phyloP scores from a whole-genome alignment of 176 grass and related monocot genomes.

The Oryza meridionalis region DNA sequence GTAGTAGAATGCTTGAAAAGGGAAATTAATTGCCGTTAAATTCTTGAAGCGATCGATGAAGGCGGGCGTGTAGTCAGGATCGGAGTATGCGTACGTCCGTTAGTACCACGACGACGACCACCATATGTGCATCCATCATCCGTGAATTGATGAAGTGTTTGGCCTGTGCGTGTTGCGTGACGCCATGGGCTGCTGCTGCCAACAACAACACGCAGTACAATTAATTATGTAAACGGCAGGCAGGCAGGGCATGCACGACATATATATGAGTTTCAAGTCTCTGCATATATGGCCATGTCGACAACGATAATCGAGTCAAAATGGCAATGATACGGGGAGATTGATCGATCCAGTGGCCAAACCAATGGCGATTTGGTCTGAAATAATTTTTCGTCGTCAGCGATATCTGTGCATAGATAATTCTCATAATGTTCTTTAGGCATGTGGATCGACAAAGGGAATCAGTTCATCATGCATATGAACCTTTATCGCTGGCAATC shows the following conservation, averaged over 20 bases:
- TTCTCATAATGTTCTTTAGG: neutral
- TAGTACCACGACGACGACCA: neutral
- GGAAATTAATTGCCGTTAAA: neutral
- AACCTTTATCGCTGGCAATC: neutral
- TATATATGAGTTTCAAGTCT: neutral
- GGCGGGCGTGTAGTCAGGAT: neutral
- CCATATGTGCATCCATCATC: neutral
- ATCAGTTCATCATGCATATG: neutral
- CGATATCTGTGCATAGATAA: neutral
- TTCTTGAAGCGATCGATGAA: neutral
- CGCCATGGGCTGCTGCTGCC: neutral
- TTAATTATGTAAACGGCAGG: neutral
- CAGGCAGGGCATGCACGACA: neutral
- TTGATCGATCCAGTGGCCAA: neutral
- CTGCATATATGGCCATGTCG: neutral
- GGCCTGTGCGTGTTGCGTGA: neutral
- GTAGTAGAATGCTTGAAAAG: neutral
- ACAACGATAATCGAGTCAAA: neutral
- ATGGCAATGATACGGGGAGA: neutral
- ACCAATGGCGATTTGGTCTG: neutral
- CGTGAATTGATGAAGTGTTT: neutral
- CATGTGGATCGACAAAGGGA: neutral
- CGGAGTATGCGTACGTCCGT: neutral
- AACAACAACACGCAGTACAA: neutral
- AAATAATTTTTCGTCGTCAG: neutral